A percentile compares a stretch with the other conserved stretches of the same genome.
Evolutionary conservation across 73 alveolate species (phyloP).

Genomic region (Uronychia binucleata): DNA sequence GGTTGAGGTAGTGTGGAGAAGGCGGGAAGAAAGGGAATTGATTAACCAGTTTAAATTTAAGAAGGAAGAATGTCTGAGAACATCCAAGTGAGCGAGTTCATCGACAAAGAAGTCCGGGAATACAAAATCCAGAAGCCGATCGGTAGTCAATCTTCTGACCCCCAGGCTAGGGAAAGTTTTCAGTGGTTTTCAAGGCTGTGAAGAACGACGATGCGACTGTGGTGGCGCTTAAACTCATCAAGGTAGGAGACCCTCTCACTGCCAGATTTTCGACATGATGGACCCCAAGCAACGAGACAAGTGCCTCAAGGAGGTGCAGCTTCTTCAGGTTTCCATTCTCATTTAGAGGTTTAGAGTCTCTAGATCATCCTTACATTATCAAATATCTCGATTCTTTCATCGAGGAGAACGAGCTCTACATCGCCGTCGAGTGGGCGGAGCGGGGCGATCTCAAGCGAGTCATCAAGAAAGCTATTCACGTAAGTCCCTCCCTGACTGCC

Average conservation of each 20-base stretch:
- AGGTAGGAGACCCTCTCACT: slow-evolving; percentile 47
- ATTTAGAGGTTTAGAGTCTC: slow-evolving; percentile 52
- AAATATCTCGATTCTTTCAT: slow-evolving; percentile 94
- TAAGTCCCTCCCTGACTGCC: slow-evolving; percentile 48
- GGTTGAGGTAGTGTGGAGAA: too few relatives aligned
- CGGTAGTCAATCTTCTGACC: slow-evolving; percentile 30
- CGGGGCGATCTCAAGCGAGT: slow-evolving; percentile 96
- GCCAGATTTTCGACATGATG: slow-evolving; percentile 95
- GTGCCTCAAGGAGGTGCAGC: slow-evolving; percentile 93
- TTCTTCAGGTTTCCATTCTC: slow-evolving; percentile 45
- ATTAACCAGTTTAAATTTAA: neutral
- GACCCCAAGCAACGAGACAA: slow-evolving; percentile 94
- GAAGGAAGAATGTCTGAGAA: slow-evolving; percentile 1
- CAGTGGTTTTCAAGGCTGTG: slow-evolving; percentile 95
- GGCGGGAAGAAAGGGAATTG: neutral
- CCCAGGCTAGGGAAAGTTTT: slow-evolving; percentile 96
- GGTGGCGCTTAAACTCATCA: slow-evolving; percentile 93
- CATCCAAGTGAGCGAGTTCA: slow-evolving; percentile 34
- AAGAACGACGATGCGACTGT: slow-evolving; percentile 61
- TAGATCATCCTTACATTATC: slow-evolving; percentile 93
- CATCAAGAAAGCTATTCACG: slow-evolving; percentile 78
- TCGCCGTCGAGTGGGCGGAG: slow-evolving; percentile 99
- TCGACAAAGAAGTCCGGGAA: slow-evolving; percentile 55
- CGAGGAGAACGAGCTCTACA: slow-evolving; percentile 88
- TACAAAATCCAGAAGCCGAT: slow-evolving; percentile 57